Evolutionary conservation across 352 stramenopile species (phyloP), one percentile per base, ranked within the genome.

Genomic region (Phytophthora foliorum): DNA sequence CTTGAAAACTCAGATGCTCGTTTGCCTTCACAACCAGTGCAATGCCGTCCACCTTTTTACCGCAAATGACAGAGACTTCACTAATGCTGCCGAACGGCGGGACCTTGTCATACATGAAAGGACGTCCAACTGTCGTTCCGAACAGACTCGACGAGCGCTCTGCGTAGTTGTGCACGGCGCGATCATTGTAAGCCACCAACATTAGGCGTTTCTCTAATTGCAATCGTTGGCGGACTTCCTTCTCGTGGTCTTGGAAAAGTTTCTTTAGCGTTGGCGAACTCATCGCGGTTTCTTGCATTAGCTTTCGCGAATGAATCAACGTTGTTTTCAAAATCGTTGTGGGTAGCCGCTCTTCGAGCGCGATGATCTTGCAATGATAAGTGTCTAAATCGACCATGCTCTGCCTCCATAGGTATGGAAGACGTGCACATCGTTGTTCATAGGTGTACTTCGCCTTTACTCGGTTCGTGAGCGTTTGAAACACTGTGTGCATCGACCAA

Each of bases 131-230:
- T 17, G 57, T 45, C 4, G 79, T 68, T 3, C 85, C 87, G 22
- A 78, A 84, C 17, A 91, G 57, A 9, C 66, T 56, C 2, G 83
- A 91, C 5, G 63, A 68, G 2, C 85, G 78, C 54, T 94, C 87
- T 21, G 74, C 69, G 46, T 89, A 93, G 52, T 93, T 78, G 50
- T 94, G 85, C 11, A 89, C 65, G 8, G 74, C 76, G 8, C 87
- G 87, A 59, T 94, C 80, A 24, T 78, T 81, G 72, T 88, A 94
- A 0, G 85, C 85, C 4, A 70, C 75, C 27, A 94, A 84, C 80
- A 94, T 90, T 36, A 94, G 70, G 0, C 85, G 85, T 24, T 86
- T 89, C 65, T 94, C 87, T 24, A 93, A 72, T 50, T 68, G 75
- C n/a, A 94, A 54, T 0, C 85, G 76, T 24, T 77, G 61, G 6